Evolutionary conservation across 331 rosid species (phyloP), one percentile per base, ranked within the genome.

Genomic region (Cydonia oblonga): DNA sequence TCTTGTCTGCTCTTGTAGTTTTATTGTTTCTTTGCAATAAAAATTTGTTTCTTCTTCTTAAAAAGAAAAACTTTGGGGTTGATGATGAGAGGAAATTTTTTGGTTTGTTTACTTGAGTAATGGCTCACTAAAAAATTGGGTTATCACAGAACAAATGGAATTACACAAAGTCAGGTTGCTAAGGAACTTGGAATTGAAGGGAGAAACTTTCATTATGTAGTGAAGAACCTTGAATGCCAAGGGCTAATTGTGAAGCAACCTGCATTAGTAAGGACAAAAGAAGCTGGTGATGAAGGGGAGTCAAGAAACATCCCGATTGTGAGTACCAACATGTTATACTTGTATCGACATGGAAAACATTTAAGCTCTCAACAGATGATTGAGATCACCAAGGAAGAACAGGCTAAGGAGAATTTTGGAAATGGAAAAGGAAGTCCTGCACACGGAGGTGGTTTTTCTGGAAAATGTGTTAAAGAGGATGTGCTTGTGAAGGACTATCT

Each of bases 201-300:
- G 6, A 89, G 72, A 61, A 91, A 91, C 76, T 86, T 91, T 35
- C 82, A 78, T 72, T 91, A 95, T 58, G 89, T 88, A 19, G 70
- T 91, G 71, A 84, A 73, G 81, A 86, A 75, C 74, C 97, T 95
- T 2, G 98, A 95, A 72, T 84, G 90, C 54, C 97, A 87, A 75
- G 97, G 97, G 7, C 81, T 91, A 52, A 81, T 91, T 58, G 89
- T 84, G 30, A 80, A 89, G 89, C 91, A 83, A 56, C 79, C 90
- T 69, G 96, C 96, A 0, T 73, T 95, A 40, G 84, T 91, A 71
- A 88, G 85, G 78, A 89, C 82, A 46, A 88, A 80, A 82, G 92
- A 91, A 35, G 73, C 86, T 51, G 64, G 69, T 14, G 64, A 66
- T 64, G 80, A 69, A 13, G 86, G 92, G 73, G 97, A 86, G 66